Evolutionary conservation across 768 basidiomycete genomes (phyloP), one percentile per base, ranked within the genome.

Genomic region (Termitomyces sp.): DNA sequence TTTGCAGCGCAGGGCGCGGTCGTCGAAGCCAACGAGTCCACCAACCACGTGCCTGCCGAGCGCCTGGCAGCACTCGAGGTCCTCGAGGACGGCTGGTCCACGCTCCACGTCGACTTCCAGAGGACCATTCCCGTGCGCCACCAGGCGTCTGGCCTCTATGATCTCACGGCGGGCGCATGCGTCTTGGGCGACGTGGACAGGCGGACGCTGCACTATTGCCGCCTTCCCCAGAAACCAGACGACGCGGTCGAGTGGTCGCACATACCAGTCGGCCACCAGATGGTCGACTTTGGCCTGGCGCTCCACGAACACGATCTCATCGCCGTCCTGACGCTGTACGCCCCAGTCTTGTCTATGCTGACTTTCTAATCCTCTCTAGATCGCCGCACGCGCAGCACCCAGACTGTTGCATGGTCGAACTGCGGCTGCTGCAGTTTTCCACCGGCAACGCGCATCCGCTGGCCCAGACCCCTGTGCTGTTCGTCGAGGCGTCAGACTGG

Each of bases 251-350:
- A 60, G 22, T 76, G 73, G 73, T 67, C 56, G 36, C 58, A 39
- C n/a, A 63, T 77, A 20, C 44, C 58, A 16, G 57, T 70, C 20
- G 61, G 66, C 12, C 56, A 65, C 3, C 65, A 58, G 10, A 70
- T 77, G 51, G 68, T 79, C 31, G 77, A 78, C 59, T 73, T 79
- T 59, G 76, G 75, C 4, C 57, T 78, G 33, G 70, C 72, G 33
- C 61, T 78, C 5, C 66, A 72, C 20, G 77, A 78, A 56, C 76
- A 78, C 52, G 76, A 79, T 64, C 61, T 79, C 31, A 66, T 78
- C 26, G 75, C 68, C 4, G 28, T 51, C 16, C 41, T 57, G n/a
- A 57, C 56, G 12, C 9, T 45, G 56, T 57, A 36, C 13, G 56
- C n/a, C 41, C 16, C 18, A 8, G 1, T 9, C 6, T 26, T 18